Percentiles rank a stretch among this genome's conserved stretches.
Conservation (phyloP, 192 early-diverging fungal species). For the Coemansia sp. region DNA sequence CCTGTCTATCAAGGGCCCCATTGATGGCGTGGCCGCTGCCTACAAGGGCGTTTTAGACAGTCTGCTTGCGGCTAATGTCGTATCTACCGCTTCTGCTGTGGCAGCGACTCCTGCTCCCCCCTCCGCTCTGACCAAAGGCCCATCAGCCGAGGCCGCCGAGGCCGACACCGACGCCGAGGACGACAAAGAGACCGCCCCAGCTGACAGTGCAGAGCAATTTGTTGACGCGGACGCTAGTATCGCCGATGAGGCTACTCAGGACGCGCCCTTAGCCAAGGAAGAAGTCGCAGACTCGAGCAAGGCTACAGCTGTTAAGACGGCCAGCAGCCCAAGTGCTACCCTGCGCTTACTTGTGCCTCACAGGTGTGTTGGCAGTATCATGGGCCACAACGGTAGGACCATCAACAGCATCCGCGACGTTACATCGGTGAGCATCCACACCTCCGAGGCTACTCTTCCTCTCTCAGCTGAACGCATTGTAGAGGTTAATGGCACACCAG, state of each 20-base stretch:
- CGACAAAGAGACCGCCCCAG: background rate
- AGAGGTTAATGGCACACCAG: slow-evolving; percentile 36
- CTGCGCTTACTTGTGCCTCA: slow-evolving; percentile 51
- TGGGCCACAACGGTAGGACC: slow-evolving; percentile 51
- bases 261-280: background rate
- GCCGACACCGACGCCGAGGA: background rate
- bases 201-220: background rate
- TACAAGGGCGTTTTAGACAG: slow-evolving; percentile 35
- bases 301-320: background rate
- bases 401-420: slow-evolving; percentile 49
- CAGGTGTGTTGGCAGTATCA: slow-evolving; percentile 54
- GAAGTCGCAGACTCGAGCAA: background rate
- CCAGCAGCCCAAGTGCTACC: slow-evolving; percentile 5
- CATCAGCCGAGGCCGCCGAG: background rate
- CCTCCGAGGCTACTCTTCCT: slow-evolving; percentile 43
- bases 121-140: background rate
- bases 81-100: background rate
- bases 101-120: background rate
- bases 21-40: slow-evolving; percentile 27
- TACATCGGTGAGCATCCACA: slow-evolving; percentile 44
- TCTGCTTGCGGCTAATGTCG: slow-evolving; percentile 8
- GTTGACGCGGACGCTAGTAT: background rate
- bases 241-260: background rate
- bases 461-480: slow-evolving; percentile 47
- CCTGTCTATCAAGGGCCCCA: slow-evolving; percentile 41